Conservation (phyloP, 2,329 filamentous ascomycete genomes). For the Colletotrichum nymphaeae region DNA sequence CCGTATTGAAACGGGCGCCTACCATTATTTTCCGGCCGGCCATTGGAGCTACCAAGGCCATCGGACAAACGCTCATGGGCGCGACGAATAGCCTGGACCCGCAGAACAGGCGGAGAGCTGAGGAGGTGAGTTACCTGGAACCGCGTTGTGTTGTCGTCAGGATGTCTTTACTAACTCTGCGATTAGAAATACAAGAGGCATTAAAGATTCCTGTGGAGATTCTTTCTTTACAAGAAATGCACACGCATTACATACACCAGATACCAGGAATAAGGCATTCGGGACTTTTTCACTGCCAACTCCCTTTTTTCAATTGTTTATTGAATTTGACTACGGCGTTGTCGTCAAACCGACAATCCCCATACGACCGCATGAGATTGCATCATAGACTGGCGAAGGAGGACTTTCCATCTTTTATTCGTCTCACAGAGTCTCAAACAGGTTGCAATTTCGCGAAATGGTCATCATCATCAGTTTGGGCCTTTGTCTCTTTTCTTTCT, state of each 20-base stretch:
- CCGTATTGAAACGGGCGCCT: constrained; percentile 84
- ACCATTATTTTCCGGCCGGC: constrained; percentile 92
- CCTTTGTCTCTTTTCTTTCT: not conserved
- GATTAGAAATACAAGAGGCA: constrained; percentile 62
- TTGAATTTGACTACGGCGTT: not conserved
- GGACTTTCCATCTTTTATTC: not conserved
- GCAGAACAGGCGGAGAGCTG: constrained; percentile 80
- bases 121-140: constrained; percentile 80
- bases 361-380: constrained; percentile 33
- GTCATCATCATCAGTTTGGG: not conserved
- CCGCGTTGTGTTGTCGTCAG: too few relatives aligned
- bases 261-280: constrained; percentile 3
- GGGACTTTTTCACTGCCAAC: not conserved
- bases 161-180: constrained; percentile 28
- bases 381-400: constrained; percentile 39
- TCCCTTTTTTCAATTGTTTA: not conserved
- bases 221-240: not conserved
- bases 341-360: not conserved
- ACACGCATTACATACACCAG: constrained; percentile 11
- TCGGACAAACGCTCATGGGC: constrained; percentile 90
- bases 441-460: not conserved
- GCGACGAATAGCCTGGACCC: constrained; percentile 93
- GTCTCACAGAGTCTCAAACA: not conserved
- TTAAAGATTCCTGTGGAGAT: constrained; percentile 37
- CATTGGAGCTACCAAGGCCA: constrained; percentile 88